Conservation (phyloP, 163 green algal species). For the Volvox carteri region DNA sequence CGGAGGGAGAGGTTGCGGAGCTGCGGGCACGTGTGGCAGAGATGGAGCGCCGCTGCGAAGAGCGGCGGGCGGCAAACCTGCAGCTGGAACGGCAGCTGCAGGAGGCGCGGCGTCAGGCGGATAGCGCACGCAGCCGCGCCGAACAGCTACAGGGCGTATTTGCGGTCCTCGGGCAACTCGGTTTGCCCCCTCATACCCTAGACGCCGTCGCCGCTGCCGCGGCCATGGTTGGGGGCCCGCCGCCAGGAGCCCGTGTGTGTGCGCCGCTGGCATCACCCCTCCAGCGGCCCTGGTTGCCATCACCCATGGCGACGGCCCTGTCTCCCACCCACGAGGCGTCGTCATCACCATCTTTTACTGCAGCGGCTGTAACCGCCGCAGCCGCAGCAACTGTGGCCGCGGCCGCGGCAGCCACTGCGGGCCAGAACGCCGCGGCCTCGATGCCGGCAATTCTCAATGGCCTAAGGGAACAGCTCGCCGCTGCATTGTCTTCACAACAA, state of each 20-base stretch:
- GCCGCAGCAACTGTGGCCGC: not conserved
- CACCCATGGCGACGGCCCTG: not conserved
- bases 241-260: not conserved
- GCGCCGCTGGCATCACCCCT: not conserved
- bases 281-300: not conserved
- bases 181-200: not conserved
- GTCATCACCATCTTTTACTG: not conserved
- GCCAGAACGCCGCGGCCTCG: conserved; percentile 4
- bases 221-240: not conserved
- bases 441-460: not conserved
- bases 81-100: conserved; percentile 28
- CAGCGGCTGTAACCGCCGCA: not conserved
- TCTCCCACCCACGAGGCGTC: not conserved
- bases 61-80: not conserved
- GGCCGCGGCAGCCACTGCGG: not conserved
- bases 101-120: conserved; percentile 14
- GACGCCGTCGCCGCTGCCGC: not conserved
- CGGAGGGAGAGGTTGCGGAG: not conserved
- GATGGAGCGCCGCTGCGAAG: not conserved
- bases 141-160: conserved; percentile 10
- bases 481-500: not conserved
- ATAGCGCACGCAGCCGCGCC: not conserved
- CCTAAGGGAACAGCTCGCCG: conserved; percentile 13
- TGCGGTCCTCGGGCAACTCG: not conserved
- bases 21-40: not conserved